phyloP scores from a whole-genome alignment of 345 rosid species.

The Acer campestre region DNA sequence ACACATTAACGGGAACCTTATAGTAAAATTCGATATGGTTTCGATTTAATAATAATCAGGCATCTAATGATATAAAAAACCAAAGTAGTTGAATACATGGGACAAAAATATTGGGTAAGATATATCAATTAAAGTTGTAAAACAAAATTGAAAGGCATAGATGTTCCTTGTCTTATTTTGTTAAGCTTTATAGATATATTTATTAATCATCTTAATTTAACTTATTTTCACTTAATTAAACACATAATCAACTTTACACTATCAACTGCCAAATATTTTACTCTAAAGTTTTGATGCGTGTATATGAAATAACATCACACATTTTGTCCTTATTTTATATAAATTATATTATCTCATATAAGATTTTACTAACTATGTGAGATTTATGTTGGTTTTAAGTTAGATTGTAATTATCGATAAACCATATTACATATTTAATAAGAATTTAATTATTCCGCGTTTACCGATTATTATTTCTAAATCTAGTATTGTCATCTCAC shows the following conservation, averaged over 20 bases:
- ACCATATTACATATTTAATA: too few species aligned
- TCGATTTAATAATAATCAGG: too few species aligned
- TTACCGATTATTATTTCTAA: too few species aligned
- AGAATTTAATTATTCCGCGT: too few species aligned
- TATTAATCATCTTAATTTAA: neutral
- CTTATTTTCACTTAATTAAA: neutral
- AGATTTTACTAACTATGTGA: too few species aligned
- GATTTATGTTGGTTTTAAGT: neutral
- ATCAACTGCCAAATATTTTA: neutral
- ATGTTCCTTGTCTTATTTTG: neutral
- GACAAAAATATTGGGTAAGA: neutral
- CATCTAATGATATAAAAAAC: neutral
- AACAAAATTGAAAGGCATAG: slow-evolving; percentile 21
- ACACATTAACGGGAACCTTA: too few species aligned
- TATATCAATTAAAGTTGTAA: neutral
- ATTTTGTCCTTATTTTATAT: too few species aligned
- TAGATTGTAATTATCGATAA: too few species aligned
- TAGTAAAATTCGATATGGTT: too few species aligned
- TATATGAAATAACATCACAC: neutral
- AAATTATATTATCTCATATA: neutral
- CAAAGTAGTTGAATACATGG: neutral
- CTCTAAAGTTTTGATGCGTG: neutral
- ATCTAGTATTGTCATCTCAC: neutral
- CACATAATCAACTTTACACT: neutral
- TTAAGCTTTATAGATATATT: neutral